Base-by-base conservation (phyloP, 345 rosid genomes). In the Rhodomyrtus tomentosa region DNA sequence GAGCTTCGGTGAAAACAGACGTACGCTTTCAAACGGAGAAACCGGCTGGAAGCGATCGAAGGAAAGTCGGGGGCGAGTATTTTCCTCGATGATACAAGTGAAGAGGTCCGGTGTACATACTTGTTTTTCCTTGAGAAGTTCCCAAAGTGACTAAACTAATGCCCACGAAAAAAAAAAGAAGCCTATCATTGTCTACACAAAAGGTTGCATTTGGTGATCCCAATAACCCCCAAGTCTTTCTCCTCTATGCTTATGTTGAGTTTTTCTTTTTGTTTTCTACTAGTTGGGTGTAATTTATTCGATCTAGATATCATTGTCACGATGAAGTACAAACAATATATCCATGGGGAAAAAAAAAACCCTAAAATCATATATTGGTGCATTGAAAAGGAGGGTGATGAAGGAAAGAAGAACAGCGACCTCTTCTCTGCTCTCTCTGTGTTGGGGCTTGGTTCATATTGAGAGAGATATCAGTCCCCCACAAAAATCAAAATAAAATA, bases 401-500 rank as follows among this genome's bases (percentile, higher is more conserved):
- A 85, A 81, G 91, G 54, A 88, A 89, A 68, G 86, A 87, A 91
- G 82, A 92, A 93, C 49, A 93, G 91, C 88, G 90, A 92, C 94
- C 86, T 84, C 88, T 86, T 87, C 86, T 53, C 76, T 62, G 73
- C 76, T 2, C 73, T n/a, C 68, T 13, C 72, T 58, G 38, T 58
- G 85, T 80, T 20, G 87, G 42, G 24, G 55, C 32, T 68, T 68
- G 45, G 42, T 62, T 68, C 76, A 32, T 32, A 32, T 32, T 68
- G 89, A 90, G 88, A 85, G 87, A 86, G 89, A 87, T 76, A 88
- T 86, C 87, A 86, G 52, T 80, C 81, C 20, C 82, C 24, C 87
- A 87, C 86, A 5, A 85, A 90, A 88, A 84, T 54, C 42, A 85
- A 90, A 88, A 84, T 54, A 4, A n/a, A 20, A 32, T 32, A 32